phyloP scores from a whole-genome alignment of 2,329 filamentous ascomycete genomes.

The Penicillium sp. region DNA sequence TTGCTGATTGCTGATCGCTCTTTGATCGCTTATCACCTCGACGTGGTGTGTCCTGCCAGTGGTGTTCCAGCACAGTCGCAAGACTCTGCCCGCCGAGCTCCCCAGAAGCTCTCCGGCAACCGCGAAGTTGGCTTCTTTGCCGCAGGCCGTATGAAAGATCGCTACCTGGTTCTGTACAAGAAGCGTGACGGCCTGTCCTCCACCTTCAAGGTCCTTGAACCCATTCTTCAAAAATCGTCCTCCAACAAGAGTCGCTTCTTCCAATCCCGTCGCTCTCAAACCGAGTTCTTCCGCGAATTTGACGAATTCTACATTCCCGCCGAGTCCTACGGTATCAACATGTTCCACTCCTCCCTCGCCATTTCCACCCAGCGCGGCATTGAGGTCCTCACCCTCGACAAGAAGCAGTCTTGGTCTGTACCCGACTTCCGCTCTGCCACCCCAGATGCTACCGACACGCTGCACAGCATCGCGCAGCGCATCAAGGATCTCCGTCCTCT shows the following conservation, averaged over 20 bases:
- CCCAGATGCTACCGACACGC: conserved; percentile 59
- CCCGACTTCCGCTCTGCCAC: conserved; percentile 72
- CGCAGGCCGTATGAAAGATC: conserved; percentile 94
- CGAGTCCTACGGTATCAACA: conserved; percentile 91
- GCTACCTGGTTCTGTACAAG: conserved; percentile 94
- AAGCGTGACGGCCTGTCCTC: conserved; percentile 90
- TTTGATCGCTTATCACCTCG: conserved; percentile 89
- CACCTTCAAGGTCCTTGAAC: conserved; percentile 93
- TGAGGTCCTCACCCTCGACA: conserved; percentile 94
- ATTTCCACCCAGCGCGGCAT: conserved; percentile 90
- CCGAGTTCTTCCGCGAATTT: conserved; percentile 96
- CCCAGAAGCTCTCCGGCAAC: conserved; percentile 81
- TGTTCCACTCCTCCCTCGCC: conserved; percentile 93
- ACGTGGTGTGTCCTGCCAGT: conserved; percentile 67
- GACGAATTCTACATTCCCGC: conserved; percentile 98
- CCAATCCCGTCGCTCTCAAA: conserved; percentile 66
- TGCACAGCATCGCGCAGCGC: conserved; percentile 80
- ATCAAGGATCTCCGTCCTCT: conserved; percentile 82
- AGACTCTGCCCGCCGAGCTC: conserved; percentile 79
- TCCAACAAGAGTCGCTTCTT: conserved; percentile 76
- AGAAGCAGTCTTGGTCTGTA: conserved; percentile 93
- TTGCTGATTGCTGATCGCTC: conserved; percentile 89
- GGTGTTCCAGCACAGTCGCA: conserved; percentile 53
- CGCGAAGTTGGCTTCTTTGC: conserved; percentile 97
- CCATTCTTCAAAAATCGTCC: conserved; percentile 88